Conservation (phyloP, 495 filamentous ascomycete genomes). For the Aspergillus coremiiformis region DNA sequence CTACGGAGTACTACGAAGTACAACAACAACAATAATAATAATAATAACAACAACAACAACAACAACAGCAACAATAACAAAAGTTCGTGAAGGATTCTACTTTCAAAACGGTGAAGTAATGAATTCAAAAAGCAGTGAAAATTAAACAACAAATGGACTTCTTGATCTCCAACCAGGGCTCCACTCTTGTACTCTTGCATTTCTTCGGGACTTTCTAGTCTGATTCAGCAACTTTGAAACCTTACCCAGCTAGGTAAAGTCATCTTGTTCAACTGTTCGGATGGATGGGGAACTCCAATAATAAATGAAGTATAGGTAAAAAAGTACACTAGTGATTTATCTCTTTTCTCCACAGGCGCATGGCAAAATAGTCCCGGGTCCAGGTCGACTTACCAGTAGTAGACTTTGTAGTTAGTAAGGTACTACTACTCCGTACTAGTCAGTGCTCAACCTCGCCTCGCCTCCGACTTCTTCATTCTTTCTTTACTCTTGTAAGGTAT, state of each 20-base stretch:
- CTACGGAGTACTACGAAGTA: too few relatives aligned
- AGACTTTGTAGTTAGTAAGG: too few relatives aligned
- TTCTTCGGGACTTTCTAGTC: conserved; percentile 21
- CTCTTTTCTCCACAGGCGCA: conserved; percentile 6
- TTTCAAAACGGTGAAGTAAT: too few relatives aligned
- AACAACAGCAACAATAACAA: too few relatives aligned
- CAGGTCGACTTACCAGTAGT: too few relatives aligned
- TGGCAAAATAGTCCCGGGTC: conserved; percentile 10
- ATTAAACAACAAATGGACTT: not conserved
- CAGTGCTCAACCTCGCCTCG: not conserved
- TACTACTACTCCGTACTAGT: conserved; percentile 1
- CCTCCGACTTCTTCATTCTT: not conserved
- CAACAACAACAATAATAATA: too few relatives aligned
- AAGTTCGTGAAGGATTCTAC: too few relatives aligned
- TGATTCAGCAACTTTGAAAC: not conserved
- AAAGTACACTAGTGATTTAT: not conserved
- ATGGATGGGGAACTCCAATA: not conserved
- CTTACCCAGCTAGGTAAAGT: not conserved
- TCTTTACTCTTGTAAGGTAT: too few relatives aligned
- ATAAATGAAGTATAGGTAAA: not conserved
- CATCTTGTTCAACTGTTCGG: not conserved
- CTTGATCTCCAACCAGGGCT: conserved; percentile 9
- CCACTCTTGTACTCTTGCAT: conserved; percentile 15
- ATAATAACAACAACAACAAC: too few relatives aligned
- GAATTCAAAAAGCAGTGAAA: too few relatives aligned